A percentile compares a stretch with the other conserved stretches of the same genome.
These are phyloP conservation scores for Rhizopus sp. DNA, from an alignment of 371 early-diverging fungal genomes.

Conservation along the genomic window DNA sequence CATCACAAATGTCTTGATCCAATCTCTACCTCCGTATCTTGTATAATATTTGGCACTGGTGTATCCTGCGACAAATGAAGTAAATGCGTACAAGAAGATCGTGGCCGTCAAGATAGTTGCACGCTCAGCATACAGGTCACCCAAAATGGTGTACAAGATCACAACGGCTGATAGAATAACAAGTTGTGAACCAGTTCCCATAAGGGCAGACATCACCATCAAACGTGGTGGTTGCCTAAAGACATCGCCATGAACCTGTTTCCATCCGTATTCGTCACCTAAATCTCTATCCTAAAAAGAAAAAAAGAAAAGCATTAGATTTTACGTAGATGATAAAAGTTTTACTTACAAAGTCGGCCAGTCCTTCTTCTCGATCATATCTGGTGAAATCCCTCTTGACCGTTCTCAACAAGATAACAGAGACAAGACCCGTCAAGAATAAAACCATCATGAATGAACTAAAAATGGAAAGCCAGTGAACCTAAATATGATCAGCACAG, in stretches of 20 bases:
- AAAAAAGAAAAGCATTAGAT: background rate
- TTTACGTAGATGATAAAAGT: background rate
- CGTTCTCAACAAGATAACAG: conserved; percentile 70
- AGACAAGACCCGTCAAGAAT: conserved; percentile 77
- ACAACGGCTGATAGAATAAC: conserved; percentile 62
- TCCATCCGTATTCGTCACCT: conserved; percentile 91
- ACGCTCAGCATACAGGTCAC: conserved; percentile 76
- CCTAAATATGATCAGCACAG: conserved; percentile 33
- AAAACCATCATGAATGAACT: conserved; percentile 87
- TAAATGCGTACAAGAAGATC: conserved; percentile 81
- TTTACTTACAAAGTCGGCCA: conserved; percentile 68
- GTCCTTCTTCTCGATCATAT: conserved; percentile 76
- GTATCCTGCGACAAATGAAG: conserved; percentile 73
- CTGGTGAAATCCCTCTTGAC: conserved; percentile 78
- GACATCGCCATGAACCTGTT: conserved; percentile 87
- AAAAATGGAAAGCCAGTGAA: conserved; percentile 87
- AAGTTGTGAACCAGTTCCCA: conserved; percentile 80
- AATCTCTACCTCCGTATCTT: conserved; percentile 74
- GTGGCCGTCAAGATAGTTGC: conserved; percentile 79
- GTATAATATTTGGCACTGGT: conserved; percentile 70
- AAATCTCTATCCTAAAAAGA: conserved; percentile 70
- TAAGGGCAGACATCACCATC: conserved; percentile 66
- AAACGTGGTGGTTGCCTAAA: conserved; percentile 78
- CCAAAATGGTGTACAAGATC: conserved; percentile 71
- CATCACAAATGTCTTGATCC: conserved; percentile 72